Evolutionary conservation across 23 red algal genomes (phyloP), one percentile per base, ranked within the genome.

Genomic region (Gracilariopsis chorda): DNA sequence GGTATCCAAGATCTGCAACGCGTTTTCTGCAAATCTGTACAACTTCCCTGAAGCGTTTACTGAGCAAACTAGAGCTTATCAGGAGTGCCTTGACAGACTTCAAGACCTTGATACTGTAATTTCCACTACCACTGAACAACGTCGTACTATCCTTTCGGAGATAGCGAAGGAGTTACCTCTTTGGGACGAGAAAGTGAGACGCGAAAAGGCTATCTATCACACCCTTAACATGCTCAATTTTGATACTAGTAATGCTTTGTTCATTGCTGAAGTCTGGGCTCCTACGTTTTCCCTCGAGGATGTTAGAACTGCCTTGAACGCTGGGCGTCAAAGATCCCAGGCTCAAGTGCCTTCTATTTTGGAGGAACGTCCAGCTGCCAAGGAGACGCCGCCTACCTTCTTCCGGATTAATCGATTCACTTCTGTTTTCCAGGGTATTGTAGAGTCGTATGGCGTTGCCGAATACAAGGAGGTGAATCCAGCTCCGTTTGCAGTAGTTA

Each of bases 391-490:
- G 34, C 96, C 96, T 4, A 98, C 96, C 8, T 91, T 82, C 27
- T 98, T 86, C 78, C 71, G 86, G 21, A 61, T 83, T 41, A 98
- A 98, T 88, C 88, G 90, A 37, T 98, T 98, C 60, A 98, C 96
- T 21, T 46, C 80, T 42, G 93, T 98, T 4, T 98, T 94, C 72
- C 96, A 98, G 67, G 82, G 84, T 81, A 93, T 98, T 53, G 88
- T 98, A 16, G 96, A 98, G 46, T 84, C 92, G 10, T 98, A 98
- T 77, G 92, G 93, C 53, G 82, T 98, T 6, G 88, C 96, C 0
- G 81, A 85, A 35, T 98, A 98, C 80, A 83, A 94, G 43, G 96
- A 98, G 58, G 92, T 95, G 37, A 98, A 98, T 48, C 96, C 96
- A 25, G 96, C 96, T 14, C 92, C 93, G 51, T 98, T 94, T 77